Evolutionary conservation across 192 early-diverging fungal species (phyloP).

Genomic region (Coemansia sp.): DNA sequence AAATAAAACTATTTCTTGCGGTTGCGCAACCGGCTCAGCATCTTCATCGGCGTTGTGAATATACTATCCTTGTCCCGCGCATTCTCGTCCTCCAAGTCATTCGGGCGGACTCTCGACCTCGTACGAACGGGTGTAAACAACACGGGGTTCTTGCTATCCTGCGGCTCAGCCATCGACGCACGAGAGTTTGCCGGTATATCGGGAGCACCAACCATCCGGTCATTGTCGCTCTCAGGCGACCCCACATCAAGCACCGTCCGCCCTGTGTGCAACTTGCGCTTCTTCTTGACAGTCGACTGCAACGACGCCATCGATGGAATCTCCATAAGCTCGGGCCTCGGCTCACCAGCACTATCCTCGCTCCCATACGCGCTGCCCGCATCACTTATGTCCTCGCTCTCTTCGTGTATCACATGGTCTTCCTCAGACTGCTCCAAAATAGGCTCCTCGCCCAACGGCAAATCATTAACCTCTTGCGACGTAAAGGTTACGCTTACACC

Average conservation of each 20-base stretch:
- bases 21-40: slow-evolving; percentile 45
- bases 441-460: slow-evolving; percentile 24
- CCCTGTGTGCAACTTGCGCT: slow-evolving; percentile 36
- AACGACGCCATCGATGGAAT: slow-evolving; percentile 9
- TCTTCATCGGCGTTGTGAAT: slow-evolving; percentile 48
- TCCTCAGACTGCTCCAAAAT: slow-evolving; percentile 22
- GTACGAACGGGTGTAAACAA: slow-evolving; percentile 40
- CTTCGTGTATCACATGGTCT: slow-evolving; percentile 4
- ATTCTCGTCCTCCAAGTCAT: not conserved
- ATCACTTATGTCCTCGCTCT: slow-evolving; percentile 4
- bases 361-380: not conserved
- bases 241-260: slow-evolving; percentile 25
- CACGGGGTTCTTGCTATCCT: slow-evolving; percentile 39
- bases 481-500: slow-evolving; percentile 52
- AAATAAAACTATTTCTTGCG: slow-evolving; percentile 35
- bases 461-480: slow-evolving; percentile 39
- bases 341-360: slow-evolving; percentile 10
- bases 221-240: slow-evolving; percentile 7
- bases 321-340: slow-evolving; percentile 2
- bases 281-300: slow-evolving; percentile 38
- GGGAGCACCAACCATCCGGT: slow-evolving; percentile 3
- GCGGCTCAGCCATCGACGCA: slow-evolving; percentile 12
- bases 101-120: slow-evolving; percentile 7
- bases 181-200: not conserved
- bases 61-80: slow-evolving; percentile 23